These are phyloP conservation scores for Diddensiella caesifluorescens DNA, from an alignment of 805 yeast species.

Conservation along the genomic window DNA sequence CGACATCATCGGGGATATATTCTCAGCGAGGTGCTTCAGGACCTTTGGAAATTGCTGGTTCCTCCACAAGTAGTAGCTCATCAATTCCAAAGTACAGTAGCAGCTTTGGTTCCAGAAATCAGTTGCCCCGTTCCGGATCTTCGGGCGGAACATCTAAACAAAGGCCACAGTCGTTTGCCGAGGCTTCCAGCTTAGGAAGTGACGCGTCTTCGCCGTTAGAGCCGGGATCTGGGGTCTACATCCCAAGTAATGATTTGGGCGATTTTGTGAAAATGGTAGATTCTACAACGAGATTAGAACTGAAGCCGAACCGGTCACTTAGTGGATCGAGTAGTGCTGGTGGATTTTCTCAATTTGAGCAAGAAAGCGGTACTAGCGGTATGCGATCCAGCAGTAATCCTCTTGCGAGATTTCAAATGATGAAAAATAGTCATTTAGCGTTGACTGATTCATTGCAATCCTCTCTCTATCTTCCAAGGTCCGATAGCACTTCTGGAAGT, in stretches of 20 bases:
- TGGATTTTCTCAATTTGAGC: neutral
- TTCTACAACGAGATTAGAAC: slow-evolving; percentile 39
- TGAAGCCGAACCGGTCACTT: slow-evolving; percentile 17
- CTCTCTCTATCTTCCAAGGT: slow-evolving; percentile 17
- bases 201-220: slow-evolving; percentile 24
- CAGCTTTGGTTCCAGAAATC: slow-evolving; percentile 35
- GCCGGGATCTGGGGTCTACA: slow-evolving; percentile 40
- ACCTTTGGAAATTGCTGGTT: slow-evolving; percentile 25
- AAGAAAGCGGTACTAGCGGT: neutral
- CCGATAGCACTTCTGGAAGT: slow-evolving; percentile 10
- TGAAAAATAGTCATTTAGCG: slow-evolving; percentile 31
- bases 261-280: slow-evolving; percentile 71
- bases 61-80: slow-evolving; percentile 30
- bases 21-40: slow-evolving; percentile 8
- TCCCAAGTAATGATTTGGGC: slow-evolving; percentile 45
- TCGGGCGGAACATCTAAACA: slow-evolving; percentile 58
- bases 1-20: slow-evolving; percentile 33
- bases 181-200: slow-evolving; percentile 22
- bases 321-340: slow-evolving; percentile 9
- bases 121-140: slow-evolving; percentile 24
- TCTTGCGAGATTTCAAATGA: slow-evolving; percentile 32
- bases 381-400: slow-evolving; percentile 22
- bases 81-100: slow-evolving; percentile 22
- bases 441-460: slow-evolving; percentile 34
- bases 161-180: slow-evolving; percentile 44